A percentile compares a stretch with the other conserved stretches of the same genome.
These are phyloP conservation scores for Cupressus sempervirens DNA, from an alignment of 75 land plant genomes.

Conservation along the genomic window DNA sequence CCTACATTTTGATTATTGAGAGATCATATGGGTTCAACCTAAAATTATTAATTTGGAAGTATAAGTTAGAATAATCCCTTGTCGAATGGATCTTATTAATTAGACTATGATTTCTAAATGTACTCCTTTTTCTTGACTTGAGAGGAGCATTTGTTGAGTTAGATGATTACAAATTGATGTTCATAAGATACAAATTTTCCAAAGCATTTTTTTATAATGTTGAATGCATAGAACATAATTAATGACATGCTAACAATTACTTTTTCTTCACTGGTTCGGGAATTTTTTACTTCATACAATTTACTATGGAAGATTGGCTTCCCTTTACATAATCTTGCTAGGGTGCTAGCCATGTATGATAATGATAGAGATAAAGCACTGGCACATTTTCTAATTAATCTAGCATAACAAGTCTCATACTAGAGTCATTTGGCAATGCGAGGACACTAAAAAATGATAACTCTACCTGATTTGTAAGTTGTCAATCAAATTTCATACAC, in stretches of 20 bases:
- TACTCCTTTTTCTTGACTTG: background rate
- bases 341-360: constrained; percentile 75
- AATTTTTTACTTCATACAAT: constrained; percentile 63
- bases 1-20: no score
- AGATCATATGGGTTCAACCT: background rate
- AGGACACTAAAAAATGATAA: constrained; percentile 82
- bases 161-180: background rate
- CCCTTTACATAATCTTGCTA: constrained; percentile 58
- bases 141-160: background rate
- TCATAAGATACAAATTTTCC: background rate
- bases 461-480: constrained; percentile 88
- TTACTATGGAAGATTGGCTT: constrained; percentile 89
- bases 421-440: constrained; percentile 96
- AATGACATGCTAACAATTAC: background rate
- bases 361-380: constrained; percentile 87
- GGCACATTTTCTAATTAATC: constrained; percentile 46
- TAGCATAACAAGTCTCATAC: constrained; percentile 49
- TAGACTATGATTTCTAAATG: background rate
- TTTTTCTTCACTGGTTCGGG: constrained; percentile 53
- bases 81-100: background rate
- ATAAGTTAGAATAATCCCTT: background rate
- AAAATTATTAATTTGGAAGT: background rate
- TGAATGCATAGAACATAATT: background rate
- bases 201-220: background rate
- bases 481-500: background rate